Evolutionary conservation across 2,329 filamentous ascomycete species (phyloP).

Genomic region (Immersiporthe knoxdaviesiana): DNA sequence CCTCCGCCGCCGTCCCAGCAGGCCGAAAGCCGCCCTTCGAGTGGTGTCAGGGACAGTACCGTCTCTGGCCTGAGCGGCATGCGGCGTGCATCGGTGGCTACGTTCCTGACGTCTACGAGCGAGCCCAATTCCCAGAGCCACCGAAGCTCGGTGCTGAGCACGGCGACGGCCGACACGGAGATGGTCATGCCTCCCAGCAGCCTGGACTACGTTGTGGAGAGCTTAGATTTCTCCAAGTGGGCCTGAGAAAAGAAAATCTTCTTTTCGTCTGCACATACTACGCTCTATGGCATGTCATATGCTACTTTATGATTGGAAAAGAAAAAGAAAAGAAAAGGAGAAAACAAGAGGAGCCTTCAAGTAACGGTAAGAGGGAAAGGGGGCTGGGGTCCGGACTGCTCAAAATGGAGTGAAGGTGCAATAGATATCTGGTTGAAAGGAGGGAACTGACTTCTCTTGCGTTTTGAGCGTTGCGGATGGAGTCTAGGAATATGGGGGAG

Average conservation of each 20-base stretch:
- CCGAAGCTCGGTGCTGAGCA: constrained; percentile 61
- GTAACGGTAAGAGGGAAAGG: neutral
- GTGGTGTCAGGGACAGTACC: constrained; percentile 59
- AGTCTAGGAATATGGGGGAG: constrained; percentile 27
- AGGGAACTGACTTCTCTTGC: no score
- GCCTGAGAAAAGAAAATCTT: constrained; percentile 40
- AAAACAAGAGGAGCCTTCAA: no score
- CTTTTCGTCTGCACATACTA: neutral
- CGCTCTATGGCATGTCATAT: neutral
- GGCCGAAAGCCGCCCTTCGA: constrained; percentile 45
- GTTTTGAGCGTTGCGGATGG: constrained; percentile 29
- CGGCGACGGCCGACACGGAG: constrained; percentile 59
- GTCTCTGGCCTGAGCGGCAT: constrained; percentile 53
- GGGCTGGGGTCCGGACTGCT: neutral
- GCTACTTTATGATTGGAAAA: neutral
- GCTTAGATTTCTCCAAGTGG: constrained; percentile 56
- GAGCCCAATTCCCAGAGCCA: constrained; percentile 57
- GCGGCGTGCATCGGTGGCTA: constrained; percentile 66
- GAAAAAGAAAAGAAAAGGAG: neutral
- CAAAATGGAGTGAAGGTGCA: neutral
- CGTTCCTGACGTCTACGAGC: constrained; percentile 62
- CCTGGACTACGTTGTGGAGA: constrained; percentile 48
- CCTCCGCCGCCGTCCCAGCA: constrained; percentile 37
- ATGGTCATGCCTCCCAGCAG: constrained; percentile 41
- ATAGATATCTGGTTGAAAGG: neutral